These are phyloP conservation scores for Tulasnella sp. DNA, from an alignment of 768 basidiomycete species.

Conservation along the genomic window DNA sequence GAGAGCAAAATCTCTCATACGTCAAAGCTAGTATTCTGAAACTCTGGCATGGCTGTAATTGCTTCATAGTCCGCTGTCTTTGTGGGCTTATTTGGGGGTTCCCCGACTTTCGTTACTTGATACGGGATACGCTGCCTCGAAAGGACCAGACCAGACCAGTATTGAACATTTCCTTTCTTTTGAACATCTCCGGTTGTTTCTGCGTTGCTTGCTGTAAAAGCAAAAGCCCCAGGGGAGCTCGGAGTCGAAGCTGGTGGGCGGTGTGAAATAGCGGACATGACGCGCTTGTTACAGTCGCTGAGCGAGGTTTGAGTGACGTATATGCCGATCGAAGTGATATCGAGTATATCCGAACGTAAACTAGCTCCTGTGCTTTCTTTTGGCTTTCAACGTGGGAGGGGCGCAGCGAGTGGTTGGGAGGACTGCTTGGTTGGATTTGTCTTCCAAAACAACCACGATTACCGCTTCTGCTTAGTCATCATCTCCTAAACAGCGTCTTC, in stretches of 20 bases:
- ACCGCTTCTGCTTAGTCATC: no score
- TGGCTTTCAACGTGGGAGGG: no score
- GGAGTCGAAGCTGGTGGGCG: not conserved
- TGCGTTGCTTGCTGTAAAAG: not conserved
- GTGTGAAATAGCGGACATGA: not conserved
- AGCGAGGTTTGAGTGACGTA: no score
- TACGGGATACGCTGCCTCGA: not conserved
- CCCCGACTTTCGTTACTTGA: not conserved
- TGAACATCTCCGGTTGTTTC: not conserved
- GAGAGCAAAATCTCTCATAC: not conserved
- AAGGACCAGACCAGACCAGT: not conserved
- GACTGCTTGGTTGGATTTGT: no score
- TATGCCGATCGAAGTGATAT: no score
- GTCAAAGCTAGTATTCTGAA: not conserved
- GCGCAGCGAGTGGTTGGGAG: no score
- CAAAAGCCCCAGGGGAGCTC: not conserved
- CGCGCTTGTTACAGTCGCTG: not conserved
- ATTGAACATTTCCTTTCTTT: not conserved
- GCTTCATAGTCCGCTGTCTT: not conserved
- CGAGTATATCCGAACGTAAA: no score
- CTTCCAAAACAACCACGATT: no score
- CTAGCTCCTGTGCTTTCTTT: no score
- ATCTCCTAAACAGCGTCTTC: no score
- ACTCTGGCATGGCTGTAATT: not conserved
- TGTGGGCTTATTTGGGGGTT: not conserved